Evolutionary conservation across 202 grass and related monocot species (phyloP), one percentile per base, ranked within the genome.

Genomic region (Hordeum pubiflorum): DNA sequence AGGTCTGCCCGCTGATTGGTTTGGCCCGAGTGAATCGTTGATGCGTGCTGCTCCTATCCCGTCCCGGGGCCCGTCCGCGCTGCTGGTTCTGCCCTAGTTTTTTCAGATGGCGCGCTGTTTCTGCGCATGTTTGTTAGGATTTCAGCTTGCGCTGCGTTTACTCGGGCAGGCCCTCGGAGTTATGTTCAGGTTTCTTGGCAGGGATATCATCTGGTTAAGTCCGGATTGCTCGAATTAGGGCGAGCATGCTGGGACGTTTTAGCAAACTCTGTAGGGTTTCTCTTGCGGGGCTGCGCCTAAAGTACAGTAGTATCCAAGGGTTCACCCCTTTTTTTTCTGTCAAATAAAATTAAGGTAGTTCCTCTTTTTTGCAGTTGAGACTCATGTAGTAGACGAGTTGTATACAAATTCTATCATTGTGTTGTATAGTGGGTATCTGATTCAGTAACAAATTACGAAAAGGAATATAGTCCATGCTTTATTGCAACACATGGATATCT

Each of bases 61-160:
- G 39, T 23, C 9, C 9, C 31, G 6, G 8, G 56, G 23, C 3
- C 26, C 48, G 10, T 81, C 37, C 18, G 34, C 13, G 29, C 46
- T 57, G 12, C 29, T 39, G 9, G 29, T 81, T 73, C 72, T 68
- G 4, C 59, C 82, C 72, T 75, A 83, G 37, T 27, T 72, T 65
- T 41, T 52, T 65, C 27, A 87, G 12, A 26, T 81, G 10, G 33
- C 7, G 15, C 22, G n/a, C 41, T 48, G 3, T 76, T 50, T 17
- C 3, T 75, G 36, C n/a, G 3, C 64, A 26, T 38, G 40, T 39
- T 20, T 83, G 6, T 76, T 52, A 75, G 37, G 54, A 75, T 33
- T 43, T 31, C 22, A 22, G 10, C 17, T 18, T 31, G 26, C n/a
- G 27, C 46, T 43, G 26, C 44, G 41, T 69, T 56, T 13, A 0